A percentile compares a stretch with the other conserved stretches of the same genome.
Evolutionary conservation across 2,329 filamentous ascomycete genomes (phyloP).

Genomic region (Chaetomiaceae sp.): DNA sequence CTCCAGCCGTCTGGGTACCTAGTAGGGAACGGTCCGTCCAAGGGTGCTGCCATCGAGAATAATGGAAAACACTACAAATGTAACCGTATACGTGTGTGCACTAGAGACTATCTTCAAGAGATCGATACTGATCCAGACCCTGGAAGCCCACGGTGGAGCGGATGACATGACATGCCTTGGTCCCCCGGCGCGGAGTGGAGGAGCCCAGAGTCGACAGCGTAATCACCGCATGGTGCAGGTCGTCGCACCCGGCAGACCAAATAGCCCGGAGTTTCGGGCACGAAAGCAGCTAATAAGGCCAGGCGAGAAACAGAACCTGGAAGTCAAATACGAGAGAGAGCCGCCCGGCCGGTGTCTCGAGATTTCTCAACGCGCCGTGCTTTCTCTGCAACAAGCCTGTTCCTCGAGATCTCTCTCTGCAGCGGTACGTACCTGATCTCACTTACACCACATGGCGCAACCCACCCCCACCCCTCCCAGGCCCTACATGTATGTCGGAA

Average conservation of each 20-base stretch:
- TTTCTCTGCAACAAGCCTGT: not conserved
- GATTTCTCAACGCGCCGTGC: not conserved
- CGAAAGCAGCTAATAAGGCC: conserved; percentile 11
- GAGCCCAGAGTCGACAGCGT: not conserved
- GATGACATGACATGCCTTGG: not conserved
- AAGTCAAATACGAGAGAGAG: conserved; percentile 18
- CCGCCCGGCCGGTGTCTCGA: not conserved
- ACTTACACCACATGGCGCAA: conserved; percentile 1
- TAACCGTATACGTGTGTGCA: too few species aligned
- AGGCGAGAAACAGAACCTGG: not conserved
- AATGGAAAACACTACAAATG: too few species aligned
- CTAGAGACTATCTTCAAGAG: too few species aligned
- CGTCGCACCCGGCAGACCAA: conserved; percentile 3
- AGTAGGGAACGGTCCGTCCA: not conserved
- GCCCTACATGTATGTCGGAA: too few species aligned
- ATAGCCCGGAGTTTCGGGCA: conserved; percentile 14
- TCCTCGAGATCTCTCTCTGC: not conserved
- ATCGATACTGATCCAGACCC: conserved; percentile 1
- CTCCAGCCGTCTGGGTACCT: too few species aligned
- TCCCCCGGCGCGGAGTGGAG: conserved; percentile 10
- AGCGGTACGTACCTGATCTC: conserved; percentile 14
- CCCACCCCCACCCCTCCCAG: too few species aligned
- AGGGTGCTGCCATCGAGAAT: not conserved
- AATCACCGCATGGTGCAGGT: conserved; percentile 13
- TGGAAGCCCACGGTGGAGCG: conserved; percentile 4